Percentiles rank a stretch among this genome's conserved stretches.
Conservation (phyloP, 2,329 filamentous ascomycete genomes). For the Lachnellula arida region DNA sequence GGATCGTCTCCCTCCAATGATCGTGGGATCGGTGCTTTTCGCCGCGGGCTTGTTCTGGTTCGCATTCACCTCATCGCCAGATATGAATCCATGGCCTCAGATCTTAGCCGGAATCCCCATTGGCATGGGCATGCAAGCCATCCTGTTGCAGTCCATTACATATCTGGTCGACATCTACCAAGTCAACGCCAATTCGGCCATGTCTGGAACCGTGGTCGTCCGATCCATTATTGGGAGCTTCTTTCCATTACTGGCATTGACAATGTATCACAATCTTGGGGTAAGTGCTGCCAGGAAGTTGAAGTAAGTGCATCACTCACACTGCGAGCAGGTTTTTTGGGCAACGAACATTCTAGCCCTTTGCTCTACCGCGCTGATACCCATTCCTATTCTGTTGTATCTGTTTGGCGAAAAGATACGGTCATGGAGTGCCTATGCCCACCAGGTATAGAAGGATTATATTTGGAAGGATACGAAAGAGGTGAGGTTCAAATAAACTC, state of each 20-base stretch:
- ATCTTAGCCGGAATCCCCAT: background rate
- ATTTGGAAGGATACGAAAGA: too few relatives aligned
- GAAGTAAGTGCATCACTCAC: too few relatives aligned
- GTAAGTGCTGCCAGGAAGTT: conserved; percentile 32
- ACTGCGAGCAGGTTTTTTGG: conserved; percentile 48
- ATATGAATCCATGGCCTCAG: conserved; percentile 12
- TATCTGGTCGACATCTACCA: background rate
- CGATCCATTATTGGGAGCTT: background rate
- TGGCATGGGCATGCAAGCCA: background rate
- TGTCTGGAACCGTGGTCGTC: background rate
- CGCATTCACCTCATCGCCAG: conserved; percentile 75
- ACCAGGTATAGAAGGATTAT: too few relatives aligned
- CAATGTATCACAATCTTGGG: conserved; percentile 55
- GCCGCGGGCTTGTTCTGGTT: conserved; percentile 77
- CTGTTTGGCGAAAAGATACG: conserved; percentile 49
- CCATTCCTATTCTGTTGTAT: conserved; percentile 74
- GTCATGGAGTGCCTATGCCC: background rate
- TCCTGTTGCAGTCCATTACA: background rate
- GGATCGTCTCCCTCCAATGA: conserved; percentile 46
- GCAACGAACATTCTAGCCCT: conserved; percentile 67
- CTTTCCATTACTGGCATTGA: conserved; percentile 17
- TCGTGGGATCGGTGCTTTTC: conserved; percentile 56
- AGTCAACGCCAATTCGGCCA: background rate
- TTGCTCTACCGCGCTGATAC: conserved; percentile 65
- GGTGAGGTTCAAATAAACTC: too few relatives aligned